Evolutionary conservation across 371 early-diverging fungal species (phyloP), one percentile per base, ranked within the genome.

Genomic region (Amoeboaphelidium protococcarum): DNA sequence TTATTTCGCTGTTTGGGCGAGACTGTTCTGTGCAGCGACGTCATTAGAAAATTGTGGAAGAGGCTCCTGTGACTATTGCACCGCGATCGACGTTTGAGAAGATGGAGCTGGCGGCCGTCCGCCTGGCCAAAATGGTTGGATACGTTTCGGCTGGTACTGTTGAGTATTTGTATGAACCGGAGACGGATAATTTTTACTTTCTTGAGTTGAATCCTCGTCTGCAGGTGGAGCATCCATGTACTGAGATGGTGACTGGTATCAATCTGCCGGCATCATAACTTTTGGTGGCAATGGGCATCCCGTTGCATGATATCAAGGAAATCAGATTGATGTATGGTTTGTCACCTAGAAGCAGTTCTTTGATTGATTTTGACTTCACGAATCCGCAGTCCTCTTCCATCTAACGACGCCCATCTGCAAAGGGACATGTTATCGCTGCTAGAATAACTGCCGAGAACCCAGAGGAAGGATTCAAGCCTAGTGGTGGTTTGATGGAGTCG

Each of bases 371-470:
- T 61, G 86, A 83, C 24, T 86, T 85, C 53, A 54, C 65, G 40
- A 67, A 71, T 49, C 80, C 82, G 25, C 61, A 73, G 45, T 71
- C 86, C 4, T 58, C 65, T 47, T 65, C 78, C 53, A 80, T 73
- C 41, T 80, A 80, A 60, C 82, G 88, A 57, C 80, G 81, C 53
- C 90, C 91, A n/a, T 63, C 70, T 2, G 82, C 92, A 45, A 83
- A 80, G 62, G 91, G 95, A 41, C 95, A 96, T 62, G 98, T 95
- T 52, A 88, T 96, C 55, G 96, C 91, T 19, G 80, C 83, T 52
- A 81, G 98, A 62, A 92, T 98, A 57, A 94, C 92, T 3, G 98
- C 98, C n/a, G 98, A 98, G 64, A 92, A 92, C 61, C 94, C 95
- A 24, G 90, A 94, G 59, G 92, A 90, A 41, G 91, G 89, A 16